Evolutionary conservation across 441 rosid species (phyloP).

Genomic region (Kokia cookei): DNA sequence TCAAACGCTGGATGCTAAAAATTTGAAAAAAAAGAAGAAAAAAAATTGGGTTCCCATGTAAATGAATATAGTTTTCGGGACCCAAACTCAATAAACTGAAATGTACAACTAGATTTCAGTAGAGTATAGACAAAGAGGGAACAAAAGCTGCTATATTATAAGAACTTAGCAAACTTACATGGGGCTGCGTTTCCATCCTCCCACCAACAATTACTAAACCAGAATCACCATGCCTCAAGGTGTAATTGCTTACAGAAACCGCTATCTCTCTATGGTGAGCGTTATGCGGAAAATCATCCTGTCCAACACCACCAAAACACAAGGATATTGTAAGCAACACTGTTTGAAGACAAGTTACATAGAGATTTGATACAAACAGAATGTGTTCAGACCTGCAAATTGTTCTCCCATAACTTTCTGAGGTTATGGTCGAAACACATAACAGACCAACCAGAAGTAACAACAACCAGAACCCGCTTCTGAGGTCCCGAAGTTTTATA

Average conservation of each 20-base stretch:
- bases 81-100: not conserved
- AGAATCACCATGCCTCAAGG: slow-evolving; percentile 83
- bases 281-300: slow-evolving; percentile 93
- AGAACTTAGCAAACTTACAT: slow-evolving; percentile 47
- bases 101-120: not conserved
- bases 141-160: not conserved
- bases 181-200: slow-evolving; percentile 91
- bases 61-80: not conserved
- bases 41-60: not conserved
- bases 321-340: not conserved
- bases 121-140: not conserved
- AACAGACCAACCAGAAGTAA: slow-evolving; percentile 91
- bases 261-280: slow-evolving; percentile 91
- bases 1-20: not conserved
- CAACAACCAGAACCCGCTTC: slow-evolving; percentile 94
- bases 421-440: slow-evolving; percentile 98
- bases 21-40: not conserved
- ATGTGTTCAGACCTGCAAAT: slow-evolving; percentile 60
- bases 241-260: slow-evolving; percentile 84
- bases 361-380: not conserved
- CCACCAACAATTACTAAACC: slow-evolving; percentile 93
- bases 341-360: not conserved
- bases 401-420: slow-evolving; percentile 87
- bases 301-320: slow-evolving; percentile 16
- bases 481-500: slow-evolving; percentile 69